A percentile compares a stretch with the other conserved stretches of the same genome.
Evolutionary conservation across 371 early-diverging fungal species (phyloP).

Genomic region (Lichtheimia corymbifera): DNA sequence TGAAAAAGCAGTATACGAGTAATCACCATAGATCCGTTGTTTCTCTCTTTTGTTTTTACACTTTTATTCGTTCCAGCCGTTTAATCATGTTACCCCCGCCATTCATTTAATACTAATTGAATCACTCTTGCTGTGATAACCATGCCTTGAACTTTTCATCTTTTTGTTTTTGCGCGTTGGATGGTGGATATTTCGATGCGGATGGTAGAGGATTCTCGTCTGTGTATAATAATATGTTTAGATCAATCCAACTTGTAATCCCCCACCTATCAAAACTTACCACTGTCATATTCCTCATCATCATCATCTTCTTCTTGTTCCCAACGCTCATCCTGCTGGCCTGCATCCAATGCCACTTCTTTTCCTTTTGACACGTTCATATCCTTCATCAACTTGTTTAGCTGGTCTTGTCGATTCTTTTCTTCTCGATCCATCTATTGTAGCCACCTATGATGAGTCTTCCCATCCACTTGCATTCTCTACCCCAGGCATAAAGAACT

Average conservation of each 20-base stretch:
- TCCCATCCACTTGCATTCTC: conserved; percentile 15
- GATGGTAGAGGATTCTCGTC: conserved; percentile 37
- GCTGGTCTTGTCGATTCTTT: conserved; percentile 50
- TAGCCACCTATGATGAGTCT: conserved; percentile 25
- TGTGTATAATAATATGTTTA: background rate
- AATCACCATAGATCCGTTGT: background rate
- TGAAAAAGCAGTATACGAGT: background rate
- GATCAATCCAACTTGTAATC: too few relatives aligned
- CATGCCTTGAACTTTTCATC: conserved; percentile 40
- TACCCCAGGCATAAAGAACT: background rate
- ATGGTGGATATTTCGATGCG: conserved; percentile 47
- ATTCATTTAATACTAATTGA: background rate
- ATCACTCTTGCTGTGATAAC: conserved; percentile 22
- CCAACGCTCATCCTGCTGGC: conserved; percentile 35
- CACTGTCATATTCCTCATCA: conserved; percentile 21
- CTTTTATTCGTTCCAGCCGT: too few relatives aligned
- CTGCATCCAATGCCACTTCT: conserved; percentile 41
- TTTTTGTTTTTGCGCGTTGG: conserved; percentile 31
- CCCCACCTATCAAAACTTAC: too few relatives aligned
- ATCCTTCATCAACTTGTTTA: conserved; percentile 65
- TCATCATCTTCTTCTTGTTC: conserved; percentile 41
- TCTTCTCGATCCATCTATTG: conserved; percentile 45
- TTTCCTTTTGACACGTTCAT: conserved; percentile 51
- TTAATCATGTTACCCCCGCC: too few relatives aligned
- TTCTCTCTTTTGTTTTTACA: too few relatives aligned